These are phyloP conservation scores for Excoecaria agallocha DNA, from an alignment of 345 rosid species.

Conservation along the genomic window DNA sequence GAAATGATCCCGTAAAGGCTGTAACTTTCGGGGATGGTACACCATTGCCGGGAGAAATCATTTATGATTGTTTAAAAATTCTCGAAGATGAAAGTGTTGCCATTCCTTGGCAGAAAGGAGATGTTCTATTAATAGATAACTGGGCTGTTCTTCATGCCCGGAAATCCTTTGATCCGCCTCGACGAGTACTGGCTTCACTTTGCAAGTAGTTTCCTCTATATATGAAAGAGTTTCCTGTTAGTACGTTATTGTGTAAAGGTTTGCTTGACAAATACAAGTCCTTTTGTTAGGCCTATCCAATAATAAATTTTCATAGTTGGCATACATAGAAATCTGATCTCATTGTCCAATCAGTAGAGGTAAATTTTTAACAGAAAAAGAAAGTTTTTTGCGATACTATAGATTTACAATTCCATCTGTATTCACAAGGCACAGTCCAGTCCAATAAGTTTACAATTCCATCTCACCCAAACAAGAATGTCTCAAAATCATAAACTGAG, in stretches of 20 bases:
- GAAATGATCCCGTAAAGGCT: constrained; percentile 71
- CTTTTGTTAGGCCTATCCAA: no score
- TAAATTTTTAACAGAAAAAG: no score
- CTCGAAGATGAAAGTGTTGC: constrained; percentile 79
- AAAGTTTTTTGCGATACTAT: no score
- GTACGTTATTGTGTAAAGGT: not conserved
- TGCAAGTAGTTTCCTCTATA: constrained; percentile 42
- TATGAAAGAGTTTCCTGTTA: not conserved
- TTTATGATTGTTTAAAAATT: constrained; percentile 56
- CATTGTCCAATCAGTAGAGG: no score
- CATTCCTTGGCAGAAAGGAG: constrained; percentile 88
- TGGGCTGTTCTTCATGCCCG: constrained; percentile 89
- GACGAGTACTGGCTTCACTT: constrained; percentile 78
- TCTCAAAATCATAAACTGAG: not conserved
- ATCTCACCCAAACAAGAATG: not conserved
- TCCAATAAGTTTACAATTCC: not conserved
- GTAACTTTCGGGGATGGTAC: constrained; percentile 71
- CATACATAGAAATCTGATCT: no score
- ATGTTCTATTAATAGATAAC: constrained; percentile 68
- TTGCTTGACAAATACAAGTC: no score
- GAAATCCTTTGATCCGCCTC: constrained; percentile 67
- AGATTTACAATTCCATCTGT: not conserved
- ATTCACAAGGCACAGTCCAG: no score
- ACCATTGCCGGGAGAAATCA: constrained; percentile 58
- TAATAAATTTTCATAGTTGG: no score